Evolutionary conservation across 345 rosid genomes (phyloP), one percentile per base, ranked within the genome.

Genomic region (Streptanthus diversifolius): DNA sequence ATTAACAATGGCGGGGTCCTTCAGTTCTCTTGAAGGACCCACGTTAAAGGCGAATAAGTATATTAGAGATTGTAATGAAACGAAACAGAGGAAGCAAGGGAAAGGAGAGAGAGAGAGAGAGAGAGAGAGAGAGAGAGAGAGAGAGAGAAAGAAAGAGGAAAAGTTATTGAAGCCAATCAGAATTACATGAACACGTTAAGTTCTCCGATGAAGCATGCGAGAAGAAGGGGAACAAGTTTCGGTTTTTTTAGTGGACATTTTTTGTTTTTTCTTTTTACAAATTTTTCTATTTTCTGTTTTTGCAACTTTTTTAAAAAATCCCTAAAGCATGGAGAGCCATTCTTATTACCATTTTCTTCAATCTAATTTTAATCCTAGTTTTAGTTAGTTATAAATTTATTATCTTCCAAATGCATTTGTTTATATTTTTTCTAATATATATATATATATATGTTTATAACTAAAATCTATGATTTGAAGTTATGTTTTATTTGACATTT

Each of bases 21-120:
- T 77, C 86, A 77, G n/a, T n/a, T n/a, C n/a, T n/a, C n/a, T 13
- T 70, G 89, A 82, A 85, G 89, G 87, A 83, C 87, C 89, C 87
- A 66, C 74, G 51, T 59, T 51, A 63, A 80, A 32, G 72, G 19
- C 32, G 2, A 64, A 21, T 40, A 61, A 57, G 44, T 69, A n/a
- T 55, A 44, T 27, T 49, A 41, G 66, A 63, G 75, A 63, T 69
- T 62, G 59, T 43, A 45, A 66, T 35, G 33, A 72, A 57, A 36
- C 70, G 2, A 47, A 45, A 62, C 22, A 72, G 60, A 71, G 35
- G 52, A 71, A 77, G 41, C 54, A 56, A 22, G 55, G 47, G 1
- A 41, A 41, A 21, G 15, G 29, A 61, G 41, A 49, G 49, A 10
- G 53, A 66, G 17, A 59, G 53, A 56, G 11, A 63, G 33, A 24